Conservation (phyloP, 768 basidiomycete genomes). For the Russula foetens region DNA sequence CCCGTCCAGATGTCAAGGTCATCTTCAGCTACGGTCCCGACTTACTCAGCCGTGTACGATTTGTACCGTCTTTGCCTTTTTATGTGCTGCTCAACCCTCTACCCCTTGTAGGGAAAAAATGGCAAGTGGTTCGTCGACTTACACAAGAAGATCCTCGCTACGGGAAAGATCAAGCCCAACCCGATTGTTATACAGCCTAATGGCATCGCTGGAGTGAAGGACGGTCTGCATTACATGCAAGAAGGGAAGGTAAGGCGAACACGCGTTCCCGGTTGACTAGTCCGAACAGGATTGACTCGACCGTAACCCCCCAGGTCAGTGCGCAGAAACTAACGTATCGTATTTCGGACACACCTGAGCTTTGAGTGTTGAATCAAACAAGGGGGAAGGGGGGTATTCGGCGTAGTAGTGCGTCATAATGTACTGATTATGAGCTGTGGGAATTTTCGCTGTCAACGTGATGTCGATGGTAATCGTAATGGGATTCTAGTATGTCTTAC, state of each 20-base stretch:
- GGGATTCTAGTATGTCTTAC: no score
- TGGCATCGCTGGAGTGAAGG: constrained; percentile 23
- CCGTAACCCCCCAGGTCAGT: constrained; percentile 15
- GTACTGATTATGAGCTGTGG: neutral
- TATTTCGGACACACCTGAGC: constrained; percentile 14
- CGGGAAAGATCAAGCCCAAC: constrained; percentile 23
- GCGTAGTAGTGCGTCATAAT: neutral
- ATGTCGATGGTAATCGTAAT: no score
- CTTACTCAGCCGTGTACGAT: neutral
- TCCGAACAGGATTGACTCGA: neutral
- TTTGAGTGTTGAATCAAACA: neutral
- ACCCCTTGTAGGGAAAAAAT: constrained; percentile 12
- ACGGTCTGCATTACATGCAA: constrained; percentile 25
- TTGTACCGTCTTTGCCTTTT: no score
- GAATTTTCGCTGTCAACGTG: neutral
- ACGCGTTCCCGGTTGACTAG: no score
- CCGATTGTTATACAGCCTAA: constrained; percentile 22
- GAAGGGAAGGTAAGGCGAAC: constrained; percentile 22
- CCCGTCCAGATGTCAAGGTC: neutral
- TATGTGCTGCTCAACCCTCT: neutral
- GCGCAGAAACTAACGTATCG: constrained; percentile 27
- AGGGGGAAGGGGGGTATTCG: no score
- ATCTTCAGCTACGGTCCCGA: neutral
- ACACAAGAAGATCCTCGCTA: constrained; percentile 18
- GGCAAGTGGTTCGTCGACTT: constrained; percentile 21